Evolutionary conservation across 106 monocot species (phyloP), one percentile per base, ranked within the genome.

Genomic region (Vanilla planifolia): DNA sequence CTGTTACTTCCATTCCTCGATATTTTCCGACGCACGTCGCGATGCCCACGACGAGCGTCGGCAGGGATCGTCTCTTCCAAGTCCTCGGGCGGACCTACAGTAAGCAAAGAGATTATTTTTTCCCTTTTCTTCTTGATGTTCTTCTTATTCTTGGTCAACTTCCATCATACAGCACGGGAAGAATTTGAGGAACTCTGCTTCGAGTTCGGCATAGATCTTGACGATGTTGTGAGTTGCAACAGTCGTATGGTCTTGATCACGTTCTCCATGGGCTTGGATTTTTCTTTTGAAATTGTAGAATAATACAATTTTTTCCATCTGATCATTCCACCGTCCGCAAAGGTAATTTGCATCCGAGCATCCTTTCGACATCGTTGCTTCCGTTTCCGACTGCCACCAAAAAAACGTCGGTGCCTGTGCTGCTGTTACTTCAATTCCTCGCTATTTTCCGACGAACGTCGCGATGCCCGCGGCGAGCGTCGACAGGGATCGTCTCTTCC

Each of bases 151-250:
- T 57, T 53, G 28, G 4, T 7, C 5, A 53, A 5, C 15, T 53
- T 6, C 6, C 29, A 16, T 53, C 53, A 83, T 58, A 16, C 76
- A 96, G 95, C 81, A 1, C 74, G 85, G 46, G 82, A 98, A 67
- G 88, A 98, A 51, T 98, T 98, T 69, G 96, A 98, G 15, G 77
- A 70, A 33, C 77, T 98, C 9, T 98, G 96, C 75, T 98, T 98
- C 65, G 75, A 91, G 51, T 98, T 82, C 30, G 96, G 96, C 8
- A 98, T 98, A 55, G 96, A 98, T 43, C 92, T 98, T 40, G 96
- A 98, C 37, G 96, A 98, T 42, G 96, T 85, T 65, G 95, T 90
- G 32, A 73, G 74, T 19, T 56, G 8, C 5, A n/a, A n/a, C n/a
- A n/a, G n/a, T n/a, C n/a, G n/a, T n/a, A 93, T 32, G 93, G 79